Evolutionary conservation across 2,329 filamentous ascomycete species (phyloP), one percentile per base, ranked within the genome.

Genomic region (Tolypocladium pustulatum): DNA sequence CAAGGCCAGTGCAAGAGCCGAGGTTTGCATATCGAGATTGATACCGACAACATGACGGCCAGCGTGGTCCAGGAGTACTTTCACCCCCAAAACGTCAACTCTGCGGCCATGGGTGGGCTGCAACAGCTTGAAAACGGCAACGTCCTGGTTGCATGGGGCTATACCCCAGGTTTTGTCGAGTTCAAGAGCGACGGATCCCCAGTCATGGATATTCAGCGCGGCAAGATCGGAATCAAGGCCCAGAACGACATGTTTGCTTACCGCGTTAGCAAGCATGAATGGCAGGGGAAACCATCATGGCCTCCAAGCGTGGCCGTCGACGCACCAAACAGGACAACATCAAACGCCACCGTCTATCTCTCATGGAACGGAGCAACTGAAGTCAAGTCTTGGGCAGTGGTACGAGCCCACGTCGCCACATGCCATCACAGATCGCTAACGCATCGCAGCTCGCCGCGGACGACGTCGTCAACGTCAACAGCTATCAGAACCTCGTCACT

Each of bases 261-360:
- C 61, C 67, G 68, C 51, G 66, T 68, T 49, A 58, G 56, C 62
- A 69, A 68, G 57, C 56, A 60, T 38, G 51, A 65, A 36, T 71
- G 69, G 69, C 59, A 59, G 10, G 69, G 68, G 15, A 60, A 63
- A 22, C 69, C 69, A 20, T 57, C 58, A 9, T 71, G 69, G 69
- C 62, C 65, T 2, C 69, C 69, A 7, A 69, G 62, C 52, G 63
- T 64, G 15, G 69, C 37, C 2, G 17, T 55, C 2, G 38, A 43
- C 25, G 37, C 38, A 9, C 38, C 54, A 6, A 43, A 22, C 7
- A 13, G 27, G 17, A 55, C 54, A 15, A 17, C 54, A 8, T 9
- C 6, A 9, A 34, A 55, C 17, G 54, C 54, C 2, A 55, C 54
- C 15, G 38, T 55, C 36, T 55, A 43, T 15, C 2, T 55, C 20